Base-by-base conservation (phyloP, 2,329 filamentous ascomycete species). In the Cladosporium austrohemisphaericum region DNA sequence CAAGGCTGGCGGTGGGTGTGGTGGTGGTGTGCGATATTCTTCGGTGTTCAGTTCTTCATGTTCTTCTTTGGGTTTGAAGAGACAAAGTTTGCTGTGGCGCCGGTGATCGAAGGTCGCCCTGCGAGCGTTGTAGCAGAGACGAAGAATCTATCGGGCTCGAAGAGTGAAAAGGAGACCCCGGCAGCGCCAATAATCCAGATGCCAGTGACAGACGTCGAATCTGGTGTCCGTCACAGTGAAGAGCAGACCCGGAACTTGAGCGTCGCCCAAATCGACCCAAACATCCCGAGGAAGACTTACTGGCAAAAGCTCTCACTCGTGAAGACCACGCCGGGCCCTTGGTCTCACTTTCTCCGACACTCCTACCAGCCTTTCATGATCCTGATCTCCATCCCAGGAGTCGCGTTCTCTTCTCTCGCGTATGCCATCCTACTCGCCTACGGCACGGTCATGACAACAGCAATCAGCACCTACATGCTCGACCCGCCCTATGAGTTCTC, bases 1-100 rank as follows among this genome's bases (percentile, higher is more conserved):
- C 67, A 72, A 55, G 74, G 72, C 0, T 79, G 76, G 76, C 63
- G 74, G 10, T 78, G 73, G 72, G 65, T 71, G 1, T 77, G 68
- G 67, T 76, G 73, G 73, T 76, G 68, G 41, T 70, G 64, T 49
- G 67, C 67, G 11, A 71, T 72, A 32, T 65, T 68, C 51, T 69
- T 70, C 43, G 64, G 60, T 3, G 43, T 65, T 8, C 61, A 64
- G 5, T 48, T 76, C 0, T 3, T 75, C 3, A 51, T 68, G 9
- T 67, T 76, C 32, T 25, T 69, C 1, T 74, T 77, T 44, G 52
- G 65, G 10, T 77, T 71, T 47, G 71, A 77, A 35, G 75, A 64
- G 50, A 62, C 62, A 2, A 65, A 64, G 43, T 64, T 56, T 40
- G 43, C 41, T 3, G 53, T 55, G 14, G 22, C 51, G 9, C 54